Conservation (phyloP, 2,329 filamentous ascomycete genomes). For the Ascochyta koolunga region DNA sequence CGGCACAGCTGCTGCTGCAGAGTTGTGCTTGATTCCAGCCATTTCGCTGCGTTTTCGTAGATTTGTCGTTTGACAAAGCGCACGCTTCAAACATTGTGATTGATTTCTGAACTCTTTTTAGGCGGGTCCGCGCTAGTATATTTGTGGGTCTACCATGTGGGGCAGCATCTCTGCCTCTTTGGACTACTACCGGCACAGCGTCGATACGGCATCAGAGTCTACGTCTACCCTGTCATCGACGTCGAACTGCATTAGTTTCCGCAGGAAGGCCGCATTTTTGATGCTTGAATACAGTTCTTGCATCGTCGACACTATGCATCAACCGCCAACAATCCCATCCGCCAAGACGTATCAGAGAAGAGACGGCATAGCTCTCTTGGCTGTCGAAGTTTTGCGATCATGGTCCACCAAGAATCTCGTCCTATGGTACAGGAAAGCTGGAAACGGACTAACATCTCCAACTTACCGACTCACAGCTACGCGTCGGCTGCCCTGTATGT, state of each 20-base stretch:
- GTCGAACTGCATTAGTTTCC: background rate
- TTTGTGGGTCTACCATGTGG: background rate
- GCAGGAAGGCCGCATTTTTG: slow-evolving; percentile 1
- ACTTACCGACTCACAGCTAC: background rate
- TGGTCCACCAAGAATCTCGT: background rate
- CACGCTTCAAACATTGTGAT: slow-evolving; percentile 17
- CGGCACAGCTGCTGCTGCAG: slow-evolving; percentile 26
- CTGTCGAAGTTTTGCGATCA: no score
- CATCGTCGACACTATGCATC: background rate
- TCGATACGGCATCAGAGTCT: no score
- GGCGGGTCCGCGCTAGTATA: slow-evolving; percentile 5
- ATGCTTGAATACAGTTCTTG: background rate
- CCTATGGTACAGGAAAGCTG: background rate
- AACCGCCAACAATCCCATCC: background rate
- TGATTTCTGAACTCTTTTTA: slow-evolving; percentile 33
- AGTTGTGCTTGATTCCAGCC: slow-evolving; percentile 47
- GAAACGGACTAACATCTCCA: background rate
- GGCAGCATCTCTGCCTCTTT: background rate
- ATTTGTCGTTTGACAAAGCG: slow-evolving; percentile 9
- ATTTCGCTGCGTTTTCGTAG: slow-evolving; percentile 24
- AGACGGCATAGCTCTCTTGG: background rate
- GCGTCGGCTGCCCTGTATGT: background rate
- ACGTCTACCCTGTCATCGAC: background rate
- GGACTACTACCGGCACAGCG: background rate
- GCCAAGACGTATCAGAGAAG: background rate